Evolutionary conservation across 192 early-diverging fungal genomes (phyloP).

Genomic region (Fimicolochytrium jonesii): DNA sequence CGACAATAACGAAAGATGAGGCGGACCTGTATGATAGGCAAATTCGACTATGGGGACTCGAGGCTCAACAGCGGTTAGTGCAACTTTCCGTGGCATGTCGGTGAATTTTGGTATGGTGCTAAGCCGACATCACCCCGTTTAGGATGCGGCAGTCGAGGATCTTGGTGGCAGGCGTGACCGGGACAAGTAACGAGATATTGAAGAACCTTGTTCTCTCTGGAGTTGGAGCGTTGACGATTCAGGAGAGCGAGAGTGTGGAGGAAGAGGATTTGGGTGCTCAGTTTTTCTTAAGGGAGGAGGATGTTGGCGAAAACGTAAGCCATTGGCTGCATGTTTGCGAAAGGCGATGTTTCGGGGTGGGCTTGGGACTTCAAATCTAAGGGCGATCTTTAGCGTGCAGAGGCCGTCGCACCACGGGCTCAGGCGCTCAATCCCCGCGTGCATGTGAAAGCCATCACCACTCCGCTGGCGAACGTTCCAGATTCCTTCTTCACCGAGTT

Average conservation of each 20-base stretch:
- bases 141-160: slow-evolving; percentile 80
- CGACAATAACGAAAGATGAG: slow-evolving; percentile 61
- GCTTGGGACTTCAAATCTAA: too few species aligned
- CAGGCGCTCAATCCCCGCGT: slow-evolving; percentile 82
- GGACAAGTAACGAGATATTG: slow-evolving; percentile 76
- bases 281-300: slow-evolving; percentile 60
- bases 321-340: too few species aligned
- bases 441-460: slow-evolving; percentile 46
- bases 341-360: too few species aligned
- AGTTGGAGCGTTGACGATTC: slow-evolving; percentile 67
- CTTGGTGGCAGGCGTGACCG: slow-evolving; percentile 66
- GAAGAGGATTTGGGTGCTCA: slow-evolving; percentile 69
- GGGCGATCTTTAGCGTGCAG: slow-evolving; percentile 49
- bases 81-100: not conserved
- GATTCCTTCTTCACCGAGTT: slow-evolving; percentile 56
- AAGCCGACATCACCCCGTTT: not conserved
- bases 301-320: slow-evolving; percentile 69
- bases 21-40: slow-evolving; percentile 94
- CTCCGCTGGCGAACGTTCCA: slow-evolving; percentile 36
- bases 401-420: slow-evolving; percentile 60
- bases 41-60: slow-evolving; percentile 95
- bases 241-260: slow-evolving; percentile 56
- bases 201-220: slow-evolving; percentile 94
- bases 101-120: slow-evolving; percentile 9
- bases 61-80: slow-evolving; percentile 76